Evolutionary conservation across 2,329 filamentous ascomycete species (phyloP), one percentile per base, ranked within the genome.

Genomic region (Aspergillus neoniger): DNA sequence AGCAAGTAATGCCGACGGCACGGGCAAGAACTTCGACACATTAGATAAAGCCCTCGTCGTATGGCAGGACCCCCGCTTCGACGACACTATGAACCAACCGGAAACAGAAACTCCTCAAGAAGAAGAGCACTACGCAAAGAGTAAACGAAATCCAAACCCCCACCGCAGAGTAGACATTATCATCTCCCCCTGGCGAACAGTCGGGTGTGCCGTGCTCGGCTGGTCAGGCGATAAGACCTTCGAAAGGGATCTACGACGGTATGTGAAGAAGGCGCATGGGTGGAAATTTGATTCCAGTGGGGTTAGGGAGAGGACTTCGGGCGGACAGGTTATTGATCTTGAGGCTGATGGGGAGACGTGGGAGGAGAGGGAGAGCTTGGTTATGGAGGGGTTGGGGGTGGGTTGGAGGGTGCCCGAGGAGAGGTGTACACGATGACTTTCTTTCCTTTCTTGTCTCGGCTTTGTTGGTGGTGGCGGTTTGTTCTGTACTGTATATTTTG

Each of bases 281-380:
- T 88, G 91, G 82, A 96, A 95, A 74, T 98, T 98, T 72, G 93
- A 97, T 72, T 95, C 90, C 64, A 96, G 91, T 69, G 95, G 95
- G 0, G 85, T 96, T 10, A 83, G 92, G 48, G 87, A 86, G 69
- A 82, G 88, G 8, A 72, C 58, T 8, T 86, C 87, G 57, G 91
- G 91, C 1, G 76, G 78, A 3, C 88, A 88, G 80, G 85, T 94
- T 0, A 70, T 88, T n/a, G 88, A 95, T 73, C 69, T 95, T 12
- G 83, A 89, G 80, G 71, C 83, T 36, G 74, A 73, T 14, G 77
- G 83, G 64, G 65, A 73, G 53, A 86, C 87, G 9, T 84, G 84
- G 67, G 81, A 88, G 70, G 88, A 89, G 65, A 91, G 92, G 5
- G 93, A 97, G 79, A 87, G 82, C 76, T 84, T 87, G 63, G 89